Evolutionary conservation across 331 rosid genomes (phyloP), one percentile per base, ranked within the genome.

Genomic region (Dryas integrifolia): DNA sequence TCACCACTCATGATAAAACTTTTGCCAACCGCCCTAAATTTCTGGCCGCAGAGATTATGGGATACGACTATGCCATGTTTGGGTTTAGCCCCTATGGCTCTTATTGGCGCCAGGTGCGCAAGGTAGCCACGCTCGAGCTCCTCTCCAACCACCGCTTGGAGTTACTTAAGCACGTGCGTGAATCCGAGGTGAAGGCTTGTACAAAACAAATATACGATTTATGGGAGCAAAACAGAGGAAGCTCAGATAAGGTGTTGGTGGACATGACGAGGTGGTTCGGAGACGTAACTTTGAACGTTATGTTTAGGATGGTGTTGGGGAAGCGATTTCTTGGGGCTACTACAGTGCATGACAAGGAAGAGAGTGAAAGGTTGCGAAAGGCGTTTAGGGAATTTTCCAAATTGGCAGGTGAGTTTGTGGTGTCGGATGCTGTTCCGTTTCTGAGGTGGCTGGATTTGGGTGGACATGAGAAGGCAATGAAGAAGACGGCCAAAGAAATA

Each of bases 241-340:
- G 26, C 6, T 55, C 59, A 64, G 35, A 30, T 0, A 39, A 58
- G 18, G 5, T 76, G 72, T 11, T 41, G 61, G 60, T 82, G 70
- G 92, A 90, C 72, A 79, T 89, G 89, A 84, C 77, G 43, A 51
- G 78, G 43, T 85, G 92, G 96, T 65, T 89, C 0, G 87, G 82
- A 46, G 86, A 85, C 39, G 8, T 83, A 3, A 66, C 76, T 7
- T 58, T 85, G 26, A 87, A 87, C 72, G 82, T 80, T 44, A 58
- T 89, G 55, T 60, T 87, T 64, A 69, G 71, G 65, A 80, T 83
- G 85, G 52, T 89, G 5, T 58, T 77, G 6, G 92, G 92, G 9
- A 87, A 82, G 76, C 50, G 80, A n/a, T 85, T 49, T 3, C 47
- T 14, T 2, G 79, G 58, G 40, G 82, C 56, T 24, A 72, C 71